Base-by-base conservation (phyloP, 352 stramenopile species). In the Pythium sukuiense region DNA sequence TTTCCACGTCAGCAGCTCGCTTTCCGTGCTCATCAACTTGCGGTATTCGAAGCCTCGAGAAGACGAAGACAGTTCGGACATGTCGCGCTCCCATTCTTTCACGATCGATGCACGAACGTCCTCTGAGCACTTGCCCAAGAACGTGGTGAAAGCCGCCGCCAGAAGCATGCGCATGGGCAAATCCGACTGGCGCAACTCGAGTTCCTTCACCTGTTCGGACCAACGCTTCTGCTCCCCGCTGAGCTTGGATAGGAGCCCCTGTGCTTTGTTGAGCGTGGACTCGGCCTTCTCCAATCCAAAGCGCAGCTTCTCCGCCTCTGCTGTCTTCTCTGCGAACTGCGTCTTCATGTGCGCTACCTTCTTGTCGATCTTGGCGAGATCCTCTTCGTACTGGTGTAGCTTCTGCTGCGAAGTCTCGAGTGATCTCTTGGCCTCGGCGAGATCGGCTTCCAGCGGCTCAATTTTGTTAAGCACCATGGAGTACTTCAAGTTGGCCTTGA, bases 391-490 rank as follows among this genome's bases (percentile, higher is more conserved):
- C 26, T 92, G 78, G 9, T 88, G 71, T 2, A 98, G 78, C 1
- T 92, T 87, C 52, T 96, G 80, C 55, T 97, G 87, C 0, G 85
- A 96, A 8, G 86, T 89, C 18, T 97, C 87, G 2, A 98, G 79
- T 3, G 85, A 93, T 9, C 71, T 64, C 55, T 96, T 96, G 7
- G 96, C 96, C 57, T 98, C 87, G 0, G 88, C 76, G 3, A 98
- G 71, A 61, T 99, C 92, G 1, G 76, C 87, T 73, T 98, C 87
- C 3, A 99, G 73, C 0, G 96, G 96, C 59, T 97, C 83, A 39
- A 99, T 98, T 69, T 98, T 98, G 70, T 97, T 96, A 20, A 99
- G 81, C 32, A 99, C 95, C 70, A 97, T 92, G 16, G 83, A 95
- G 70, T 98, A 99, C 62, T 97, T 91, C 11, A 98, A 72, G 67